Evolutionary conservation across 169 alveolate species (phyloP), one percentile per base, ranked within the genome.

Genomic region (Cryptosporidium andersoni): DNA sequence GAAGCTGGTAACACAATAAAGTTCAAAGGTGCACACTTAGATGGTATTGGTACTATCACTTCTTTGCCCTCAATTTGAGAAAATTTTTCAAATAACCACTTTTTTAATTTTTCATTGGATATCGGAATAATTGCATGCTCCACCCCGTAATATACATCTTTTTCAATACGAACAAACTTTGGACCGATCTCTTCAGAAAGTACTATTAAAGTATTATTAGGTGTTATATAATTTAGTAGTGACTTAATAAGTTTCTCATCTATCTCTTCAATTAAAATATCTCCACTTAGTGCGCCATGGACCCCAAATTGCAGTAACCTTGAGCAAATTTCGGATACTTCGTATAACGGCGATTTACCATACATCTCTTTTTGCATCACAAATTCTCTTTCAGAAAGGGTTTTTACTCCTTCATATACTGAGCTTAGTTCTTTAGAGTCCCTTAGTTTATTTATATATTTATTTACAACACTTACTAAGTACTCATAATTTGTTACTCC

Each of bases 271-370:
- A 74, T 74, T 56, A 74, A 48, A 6, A 58, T 16, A 43, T 74
- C 85, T 40, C 74, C 85, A 58, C 85, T 74, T 25, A 74, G 49
- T 36, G 68, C 85, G 4, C 40, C 36, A 58, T 74, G 67, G 45
- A 43, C 74, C 60, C 85, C 85, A 58, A 58, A 58, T 74, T 74
- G 66, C 14, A 74, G 52, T 48, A 74, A 25, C 37, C 63, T 74
- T 12, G 85, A 74, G 14, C 85, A 74, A 58, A 74, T 74, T 45
- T 74, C 85, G 34, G 85, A 74, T 8, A 64, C 64, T 14, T 5
- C 9, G 55, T 74, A 58, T 68, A 74, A 58, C 4, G 85, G 85
- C 12, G 85, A 74, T 34, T 45, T 56, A 2, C 60, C 85, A 3
- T 12, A 16, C 62, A 60, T 53, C 25, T 74, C 85, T 42, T 36